Evolutionary conservation across 2,329 filamentous ascomycete species (phyloP), one percentile per base, ranked within the genome.

Genomic region (Neonectria ditissima): DNA sequence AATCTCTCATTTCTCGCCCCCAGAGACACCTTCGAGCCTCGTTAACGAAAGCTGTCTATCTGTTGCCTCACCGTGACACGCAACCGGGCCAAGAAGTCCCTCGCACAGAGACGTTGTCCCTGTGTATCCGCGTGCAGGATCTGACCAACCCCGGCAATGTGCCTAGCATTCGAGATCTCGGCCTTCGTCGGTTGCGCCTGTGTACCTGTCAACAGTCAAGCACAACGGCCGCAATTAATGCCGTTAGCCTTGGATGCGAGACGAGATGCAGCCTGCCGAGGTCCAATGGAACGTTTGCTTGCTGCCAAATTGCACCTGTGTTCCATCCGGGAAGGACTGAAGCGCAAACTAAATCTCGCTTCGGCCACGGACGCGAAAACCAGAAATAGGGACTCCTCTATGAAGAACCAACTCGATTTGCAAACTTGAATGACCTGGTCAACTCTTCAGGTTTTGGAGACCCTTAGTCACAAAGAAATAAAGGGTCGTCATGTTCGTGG

Each of bases 201-300:
- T 62, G 39, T 22, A 63, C 59, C 34, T 55, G 28, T 54, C 39
- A 62, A 53, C 37, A 22, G n/a, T 28, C 44, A 54, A 34, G 57
- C 59, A 53, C 41, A 51, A 50, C 22, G 26, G 60, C 65, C 60
- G 34, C 58, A 62, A 37, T 32, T 48, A 5, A 32, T 72, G 69
- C 69, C 65, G 26, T 57, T 43, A 67, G 65, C 70, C 68, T 70
- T 61, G 47, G 58, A 52, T 64, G 52, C 59, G 63, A 67, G 65
- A 62, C 60, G 59, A 72, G 60, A 70, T 69, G 60, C 37, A 65
- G 61, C 60, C 59, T 65, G 50, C 60, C 66, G 52, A 63, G 45
- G 47, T 54, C 48, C 50, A 30, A 57, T 44, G 57, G 34, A 11
- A 50, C 28, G 11, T 41, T 54, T 41, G 20, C 37, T 48, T 26